phyloP scores from a whole-genome alignment of 768 basidiomycete species.

The Psilocybe sp. region DNA sequence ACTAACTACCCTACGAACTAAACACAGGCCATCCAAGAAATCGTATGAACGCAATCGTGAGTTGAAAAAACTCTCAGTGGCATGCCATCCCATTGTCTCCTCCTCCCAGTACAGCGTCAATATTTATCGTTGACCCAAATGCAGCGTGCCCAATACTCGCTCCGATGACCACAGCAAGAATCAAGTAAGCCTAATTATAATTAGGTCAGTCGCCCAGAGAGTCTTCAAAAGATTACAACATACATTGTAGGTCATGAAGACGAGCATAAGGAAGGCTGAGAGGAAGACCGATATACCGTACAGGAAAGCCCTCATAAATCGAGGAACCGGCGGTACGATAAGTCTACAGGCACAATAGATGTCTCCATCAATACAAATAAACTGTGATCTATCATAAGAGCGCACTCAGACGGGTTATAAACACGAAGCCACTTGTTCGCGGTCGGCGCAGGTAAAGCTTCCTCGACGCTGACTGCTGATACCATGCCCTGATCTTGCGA shows the following conservation, averaged over 20 bases:
- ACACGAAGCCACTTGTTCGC: too few species aligned
- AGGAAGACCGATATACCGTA: slow-evolving; percentile 78
- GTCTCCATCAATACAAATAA: not conserved
- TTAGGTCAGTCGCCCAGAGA: slow-evolving; percentile 1
- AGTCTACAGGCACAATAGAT: slow-evolving; percentile 32
- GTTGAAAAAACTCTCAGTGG: slow-evolving; percentile 42
- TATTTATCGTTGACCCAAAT: slow-evolving; percentile 63
- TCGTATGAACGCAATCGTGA: too few species aligned
- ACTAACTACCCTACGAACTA: too few species aligned
- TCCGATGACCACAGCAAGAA: slow-evolving; percentile 76
- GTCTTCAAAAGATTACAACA: slow-evolving; percentile 22
- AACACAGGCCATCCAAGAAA: too few species aligned
- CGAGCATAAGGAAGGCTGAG: slow-evolving; percentile 90
- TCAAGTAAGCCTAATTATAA: slow-evolving; percentile 70
- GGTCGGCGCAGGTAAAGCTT: too few species aligned
- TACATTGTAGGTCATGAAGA: slow-evolving; percentile 97
- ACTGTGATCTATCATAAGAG: not conserved
- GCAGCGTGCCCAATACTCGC: slow-evolving; percentile 79
- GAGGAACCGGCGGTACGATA: slow-evolving; percentile 45
- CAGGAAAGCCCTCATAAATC: slow-evolving; percentile 57
- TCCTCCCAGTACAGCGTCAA: slow-evolving; percentile 51
- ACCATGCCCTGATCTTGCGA: slow-evolving; percentile 34
- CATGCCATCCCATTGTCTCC: slow-evolving; percentile 72
- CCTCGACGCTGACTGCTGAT: too few species aligned
- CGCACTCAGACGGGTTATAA: not conserved